Evolutionary conservation across 352 stramenopile genomes (phyloP).

Genomic region (Phytophthora boehmeriae): DNA sequence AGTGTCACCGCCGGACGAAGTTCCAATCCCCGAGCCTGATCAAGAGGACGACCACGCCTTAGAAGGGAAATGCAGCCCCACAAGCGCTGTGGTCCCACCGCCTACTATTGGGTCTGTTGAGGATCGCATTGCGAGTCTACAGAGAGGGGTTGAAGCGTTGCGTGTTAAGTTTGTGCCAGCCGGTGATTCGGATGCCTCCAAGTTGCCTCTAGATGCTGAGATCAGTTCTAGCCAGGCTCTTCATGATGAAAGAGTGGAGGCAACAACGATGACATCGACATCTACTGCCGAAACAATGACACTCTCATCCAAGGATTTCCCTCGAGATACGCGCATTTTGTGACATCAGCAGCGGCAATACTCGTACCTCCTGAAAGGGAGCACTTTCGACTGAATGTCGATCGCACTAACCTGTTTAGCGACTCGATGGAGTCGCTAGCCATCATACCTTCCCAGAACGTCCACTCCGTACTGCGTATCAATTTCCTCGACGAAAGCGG

Average conservation of each 20-base stretch:
- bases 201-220: conserved; percentile 11
- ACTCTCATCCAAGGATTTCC: conserved; percentile 28
- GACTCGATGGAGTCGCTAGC: conserved; percentile 43
- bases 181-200: conserved; percentile 17
- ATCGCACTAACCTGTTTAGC: conserved; percentile 33
- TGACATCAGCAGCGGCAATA: conserved; percentile 23
- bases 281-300: conserved; percentile 17
- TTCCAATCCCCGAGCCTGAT: conserved; percentile 9
- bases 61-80: neutral
- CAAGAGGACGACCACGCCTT: conserved; percentile 11
- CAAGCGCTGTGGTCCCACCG: neutral
- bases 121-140: conserved; percentile 23
- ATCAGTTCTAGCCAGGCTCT: conserved; percentile 1
- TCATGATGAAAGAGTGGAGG: neutral
- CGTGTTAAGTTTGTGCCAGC: conserved; percentile 3
- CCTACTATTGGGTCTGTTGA: conserved; percentile 20
- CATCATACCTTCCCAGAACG: conserved; percentile 27
- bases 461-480: conserved; percentile 46
- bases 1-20: neutral
- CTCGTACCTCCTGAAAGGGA: conserved; percentile 27
- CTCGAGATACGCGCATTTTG: conserved; percentile 43
- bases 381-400: conserved; percentile 33
- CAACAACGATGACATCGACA: neutral
- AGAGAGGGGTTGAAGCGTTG: conserved; percentile 1
- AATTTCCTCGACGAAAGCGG: conserved; percentile 68